phyloP scores from a whole-genome alignment of 2,329 filamentous ascomycete species.

The Colletotrichum sidae region DNA sequence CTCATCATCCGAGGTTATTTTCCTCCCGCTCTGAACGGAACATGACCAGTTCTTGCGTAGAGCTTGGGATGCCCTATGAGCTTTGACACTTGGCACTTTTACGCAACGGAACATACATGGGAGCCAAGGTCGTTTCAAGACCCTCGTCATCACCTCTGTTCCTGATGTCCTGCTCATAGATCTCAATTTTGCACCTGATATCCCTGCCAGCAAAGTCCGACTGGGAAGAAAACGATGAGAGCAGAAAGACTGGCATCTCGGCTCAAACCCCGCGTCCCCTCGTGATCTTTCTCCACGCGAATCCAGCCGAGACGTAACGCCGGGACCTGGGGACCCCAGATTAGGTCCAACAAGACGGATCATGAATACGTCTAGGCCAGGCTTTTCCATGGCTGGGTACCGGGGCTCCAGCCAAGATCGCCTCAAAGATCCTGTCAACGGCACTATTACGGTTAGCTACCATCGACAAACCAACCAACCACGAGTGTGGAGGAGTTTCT shows the following conservation, averaged over 20 bases:
- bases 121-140: too few relatives aligned
- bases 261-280: conserved; percentile 12
- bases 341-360: conserved; percentile 19
- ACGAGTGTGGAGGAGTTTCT: conserved; percentile 12
- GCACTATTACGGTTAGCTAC: conserved; percentile 12
- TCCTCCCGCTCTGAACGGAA: too few relatives aligned
- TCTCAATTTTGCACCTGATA: too few relatives aligned
- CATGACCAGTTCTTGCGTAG: too few relatives aligned
- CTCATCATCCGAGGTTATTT: too few relatives aligned
- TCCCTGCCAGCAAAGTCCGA: too few relatives aligned
- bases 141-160: too few relatives aligned
- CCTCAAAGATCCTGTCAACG: not conserved
- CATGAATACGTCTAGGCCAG: conserved; percentile 6
- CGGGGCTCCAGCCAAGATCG: conserved; percentile 10
- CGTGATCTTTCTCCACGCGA: not conserved
- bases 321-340: conserved; percentile 16
- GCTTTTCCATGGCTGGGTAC: not conserved
- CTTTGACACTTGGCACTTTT: too few relatives aligned
- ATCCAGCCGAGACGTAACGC: not conserved
- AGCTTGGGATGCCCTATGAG: too few relatives aligned
- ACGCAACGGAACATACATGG: too few relatives aligned
- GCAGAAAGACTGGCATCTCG: not conserved
- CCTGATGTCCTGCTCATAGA: too few relatives aligned
- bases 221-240: not conserved
- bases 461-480: conserved; percentile 10